These are phyloP conservation scores for Actinomortierella wolfii DNA, from an alignment of 371 early-diverging fungal genomes.

Conservation along the genomic window DNA sequence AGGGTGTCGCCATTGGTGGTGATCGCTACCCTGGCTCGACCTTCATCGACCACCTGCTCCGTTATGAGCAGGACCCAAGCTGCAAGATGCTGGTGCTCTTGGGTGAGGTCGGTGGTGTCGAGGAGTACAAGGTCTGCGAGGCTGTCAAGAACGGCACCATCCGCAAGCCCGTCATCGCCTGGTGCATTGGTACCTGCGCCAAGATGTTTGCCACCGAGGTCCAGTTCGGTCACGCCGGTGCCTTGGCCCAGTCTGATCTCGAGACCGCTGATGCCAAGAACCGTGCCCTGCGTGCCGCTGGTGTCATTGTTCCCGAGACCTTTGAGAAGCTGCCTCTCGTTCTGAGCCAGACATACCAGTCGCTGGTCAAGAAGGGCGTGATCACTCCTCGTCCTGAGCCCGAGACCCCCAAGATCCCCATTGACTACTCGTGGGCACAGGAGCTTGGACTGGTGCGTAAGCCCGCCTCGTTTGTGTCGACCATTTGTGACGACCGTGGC, in stretches of 20 bases:
- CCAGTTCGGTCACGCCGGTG: slow-evolving; percentile 96
- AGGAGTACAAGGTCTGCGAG: slow-evolving; percentile 91
- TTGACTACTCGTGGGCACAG: slow-evolving; percentile 97
- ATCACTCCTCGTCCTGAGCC: slow-evolving; percentile 80
- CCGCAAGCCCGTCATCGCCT: slow-evolving; percentile 96
- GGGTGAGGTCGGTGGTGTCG: slow-evolving; percentile 96
- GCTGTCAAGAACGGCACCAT: slow-evolving; percentile 84
- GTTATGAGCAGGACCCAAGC: slow-evolving; percentile 88
- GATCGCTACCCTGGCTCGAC: slow-evolving; percentile 97
- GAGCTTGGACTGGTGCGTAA: slow-evolving; percentile 95
- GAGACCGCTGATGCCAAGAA: slow-evolving; percentile 97
- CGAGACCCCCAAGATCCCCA: slow-evolving; percentile 93
- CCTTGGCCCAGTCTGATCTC: slow-evolving; percentile 90
- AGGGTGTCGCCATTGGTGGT: slow-evolving; percentile 97
- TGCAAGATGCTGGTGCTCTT: slow-evolving; percentile 92
- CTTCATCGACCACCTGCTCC: slow-evolving; percentile 93
- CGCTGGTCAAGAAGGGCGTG: slow-evolving; percentile 70
- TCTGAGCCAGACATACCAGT: slow-evolving; percentile 71
- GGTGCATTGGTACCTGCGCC: slow-evolving; percentile 98
- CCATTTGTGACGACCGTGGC: slow-evolving; percentile 97
- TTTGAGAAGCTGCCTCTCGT: slow-evolving; percentile 90
- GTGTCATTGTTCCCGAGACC: slow-evolving; percentile 89
- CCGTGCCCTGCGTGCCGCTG: slow-evolving; percentile 78
- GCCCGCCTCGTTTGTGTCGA: slow-evolving; percentile 95
- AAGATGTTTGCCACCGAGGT: slow-evolving; percentile 97